Base-by-base conservation (phyloP, 169 alveolate genomes). In the Plasmodium falciparum region DNA sequence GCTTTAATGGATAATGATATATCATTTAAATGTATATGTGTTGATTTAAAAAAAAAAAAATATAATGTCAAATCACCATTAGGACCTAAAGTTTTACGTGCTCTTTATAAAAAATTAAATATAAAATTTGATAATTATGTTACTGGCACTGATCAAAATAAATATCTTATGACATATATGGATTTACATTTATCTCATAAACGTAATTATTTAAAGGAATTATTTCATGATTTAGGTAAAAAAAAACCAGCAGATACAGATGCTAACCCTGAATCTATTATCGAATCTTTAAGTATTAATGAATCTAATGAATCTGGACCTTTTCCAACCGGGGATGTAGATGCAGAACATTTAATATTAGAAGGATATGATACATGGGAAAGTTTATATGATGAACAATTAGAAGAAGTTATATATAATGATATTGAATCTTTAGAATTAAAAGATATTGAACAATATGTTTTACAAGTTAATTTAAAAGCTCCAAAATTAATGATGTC, bases 11-110 rank as follows among this genome's bases (percentile, higher is more conserved):
- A 29, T 4, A 13, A 17, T 33, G 85, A 67, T 33, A 9, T 59
- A 26, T 20, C 85, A 1, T 83, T 83, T 29, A 83, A 56, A 69
- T 83, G 91, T n/a, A 54, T 70, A 1, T 83, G 91, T 70, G 73
- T 83, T 5, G 49, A 45, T 43, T 5, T 83, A 13, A 58, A 70
- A 73, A 58, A 66, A 70, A 65, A 83, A 61, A 43, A 69, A 2
- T 67, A 83, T 63, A 20, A 24, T 26, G n/a, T 67, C 29, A 69
- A 39, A 24, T 52, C 65, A 12, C 47, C 73, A 13, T 52, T 63
- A 1, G 71, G 91, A 12, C 22, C 86, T 0, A 39, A 52, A 9
- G 9, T 59, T 0, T 15, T 69, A 58, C 56, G 70, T 47, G 45
- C 11, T 43, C 69, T 83, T 56, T 83, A 56, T 33, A 20, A 83